phyloP scores from a whole-genome alignment of 2,329 filamentous ascomycete genomes.

The Colletotrichum tropicale region DNA sequence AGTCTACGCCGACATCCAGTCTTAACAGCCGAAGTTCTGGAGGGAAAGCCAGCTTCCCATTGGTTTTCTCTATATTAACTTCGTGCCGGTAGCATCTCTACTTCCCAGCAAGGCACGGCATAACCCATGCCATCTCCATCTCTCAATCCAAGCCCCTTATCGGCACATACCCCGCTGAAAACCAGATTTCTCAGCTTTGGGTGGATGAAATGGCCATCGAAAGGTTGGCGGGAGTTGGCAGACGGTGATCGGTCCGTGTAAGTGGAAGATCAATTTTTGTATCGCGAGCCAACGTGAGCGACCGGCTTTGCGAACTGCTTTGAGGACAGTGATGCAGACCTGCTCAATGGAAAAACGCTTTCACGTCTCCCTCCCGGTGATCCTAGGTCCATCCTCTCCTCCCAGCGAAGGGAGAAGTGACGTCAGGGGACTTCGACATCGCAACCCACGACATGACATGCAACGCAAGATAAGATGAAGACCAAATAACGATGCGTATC shows the following conservation, averaged over 20 bases:
- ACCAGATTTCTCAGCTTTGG: background rate
- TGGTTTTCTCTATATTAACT: background rate
- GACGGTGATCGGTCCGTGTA: background rate
- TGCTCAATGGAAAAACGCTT: background rate
- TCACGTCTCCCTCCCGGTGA: background rate
- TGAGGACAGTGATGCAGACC: background rate
- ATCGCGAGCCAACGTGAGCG: background rate
- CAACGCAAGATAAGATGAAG: background rate
- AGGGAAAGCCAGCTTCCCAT: background rate
- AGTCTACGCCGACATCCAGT: background rate
- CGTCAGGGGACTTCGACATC: background rate
- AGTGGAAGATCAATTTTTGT: background rate
- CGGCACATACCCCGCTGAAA: background rate
- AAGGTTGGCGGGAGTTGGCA: background rate
- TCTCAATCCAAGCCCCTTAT: background rate
- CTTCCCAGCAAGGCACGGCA: background rate
- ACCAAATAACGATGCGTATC: background rate
- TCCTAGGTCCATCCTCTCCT: background rate
- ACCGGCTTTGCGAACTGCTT: background rate
- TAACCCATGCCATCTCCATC: background rate
- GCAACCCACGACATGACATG: background rate
- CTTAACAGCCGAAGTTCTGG: rapidly evolving
- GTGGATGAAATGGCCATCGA: background rate
- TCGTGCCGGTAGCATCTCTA: background rate
- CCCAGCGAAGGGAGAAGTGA: background rate